Evolutionary conservation across 768 basidiomycete genomes (phyloP), one percentile per base, ranked within the genome.

Genomic region (Leccinum imitatum): DNA sequence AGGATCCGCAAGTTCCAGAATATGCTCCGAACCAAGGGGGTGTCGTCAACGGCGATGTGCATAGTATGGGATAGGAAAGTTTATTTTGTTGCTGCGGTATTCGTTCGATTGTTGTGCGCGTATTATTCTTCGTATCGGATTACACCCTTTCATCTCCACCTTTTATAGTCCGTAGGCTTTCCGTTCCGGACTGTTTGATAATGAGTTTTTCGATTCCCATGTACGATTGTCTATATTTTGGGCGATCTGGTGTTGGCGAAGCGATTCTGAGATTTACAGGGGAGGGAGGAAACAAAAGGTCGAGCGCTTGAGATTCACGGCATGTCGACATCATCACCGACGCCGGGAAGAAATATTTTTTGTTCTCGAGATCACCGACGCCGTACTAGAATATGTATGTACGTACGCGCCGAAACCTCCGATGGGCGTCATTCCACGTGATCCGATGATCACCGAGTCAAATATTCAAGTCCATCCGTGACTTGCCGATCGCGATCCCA

Each of bases 1-100:
- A 64, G 9, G 57, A 50, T 0, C 35, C 53, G 14, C 62, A 54
- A 53, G 55, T 17, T 6, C 17, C 48, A 15, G 58, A 59, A 2
- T 51, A 25, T 2, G 48, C 27, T 17, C 23, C 50, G 5, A 2
- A 39, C 30, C 62, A 6, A 31, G 57, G 44, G 37, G 59, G 48
- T 3, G 11, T 62, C 41, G 37, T 59, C 51, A 73, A 73, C 39
- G 72, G 72, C 17, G 61, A 61, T 54, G 61, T 47, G 17, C 71
- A 73, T 21, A 30, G 53, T 47, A 27, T 35, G 47, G 57, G 2
- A 33, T 67, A 71, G n/a, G 23, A 17, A 3, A 53, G 35, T 11
- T 46, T 31, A 31, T 59, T 27, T 14, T 46, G 2, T 4, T 8
- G 30, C 44, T 46, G 19, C 19, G n/a, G 44, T 19, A 19, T 46